These are phyloP conservation scores for Penicillium verhagenii DNA, from an alignment of 495 filamentous ascomycete genomes.

Conservation along the genomic window DNA sequence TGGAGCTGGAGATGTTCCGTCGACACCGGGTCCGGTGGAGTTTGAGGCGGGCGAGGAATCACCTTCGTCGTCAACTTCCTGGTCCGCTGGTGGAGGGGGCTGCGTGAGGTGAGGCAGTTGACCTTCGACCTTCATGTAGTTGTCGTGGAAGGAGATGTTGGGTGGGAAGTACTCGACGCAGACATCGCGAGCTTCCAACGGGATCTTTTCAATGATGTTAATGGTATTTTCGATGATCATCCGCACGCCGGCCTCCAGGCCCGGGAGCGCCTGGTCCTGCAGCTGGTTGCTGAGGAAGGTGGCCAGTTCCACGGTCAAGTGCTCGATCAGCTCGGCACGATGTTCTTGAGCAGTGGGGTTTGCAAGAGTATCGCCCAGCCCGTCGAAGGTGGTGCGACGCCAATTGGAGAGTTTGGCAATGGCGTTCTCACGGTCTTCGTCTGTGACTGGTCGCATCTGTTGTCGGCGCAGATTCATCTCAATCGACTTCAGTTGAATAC, in stretches of 20 bases:
- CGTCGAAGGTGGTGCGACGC: slow-evolving; percentile 91
- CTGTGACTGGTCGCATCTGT: slow-evolving; percentile 65
- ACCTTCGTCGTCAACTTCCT: slow-evolving; percentile 31
- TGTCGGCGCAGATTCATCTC: slow-evolving; percentile 82
- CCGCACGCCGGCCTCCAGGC: slow-evolving; percentile 74
- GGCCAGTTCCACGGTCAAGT: slow-evolving; percentile 68
- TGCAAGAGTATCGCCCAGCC: slow-evolving; percentile 70
- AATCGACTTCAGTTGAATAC: slow-evolving; percentile 75
- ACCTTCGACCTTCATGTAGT: slow-evolving; percentile 82
- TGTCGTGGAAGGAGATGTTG: slow-evolving; percentile 60
- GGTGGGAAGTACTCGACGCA: slow-evolving; percentile 81
- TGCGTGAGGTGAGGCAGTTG: slow-evolving; percentile 69
- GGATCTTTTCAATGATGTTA: slow-evolving; percentile 80
- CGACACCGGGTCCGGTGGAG: slow-evolving; percentile 26
- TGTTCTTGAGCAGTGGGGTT: slow-evolving; percentile 61
- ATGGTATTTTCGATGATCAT: slow-evolving; percentile 95
- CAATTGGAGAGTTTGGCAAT: slow-evolving; percentile 86
- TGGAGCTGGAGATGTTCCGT: slow-evolving; percentile 25
- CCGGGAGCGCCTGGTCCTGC: slow-evolving; percentile 69
- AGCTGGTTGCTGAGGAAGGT: slow-evolving; percentile 68
- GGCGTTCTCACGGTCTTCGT: slow-evolving; percentile 87
- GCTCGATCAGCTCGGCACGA: slow-evolving; percentile 63
- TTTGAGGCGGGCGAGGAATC: slow-evolving; percentile 29
- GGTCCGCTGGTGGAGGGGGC: slow-evolving; percentile 30
- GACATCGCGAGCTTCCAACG: slow-evolving; percentile 88